A percentile compares a stretch with the other conserved stretches of the same genome.
These are phyloP conservation scores for Prototheca wickerhamii DNA, from an alignment of 163 green algal genomes.

Conservation along the genomic window DNA sequence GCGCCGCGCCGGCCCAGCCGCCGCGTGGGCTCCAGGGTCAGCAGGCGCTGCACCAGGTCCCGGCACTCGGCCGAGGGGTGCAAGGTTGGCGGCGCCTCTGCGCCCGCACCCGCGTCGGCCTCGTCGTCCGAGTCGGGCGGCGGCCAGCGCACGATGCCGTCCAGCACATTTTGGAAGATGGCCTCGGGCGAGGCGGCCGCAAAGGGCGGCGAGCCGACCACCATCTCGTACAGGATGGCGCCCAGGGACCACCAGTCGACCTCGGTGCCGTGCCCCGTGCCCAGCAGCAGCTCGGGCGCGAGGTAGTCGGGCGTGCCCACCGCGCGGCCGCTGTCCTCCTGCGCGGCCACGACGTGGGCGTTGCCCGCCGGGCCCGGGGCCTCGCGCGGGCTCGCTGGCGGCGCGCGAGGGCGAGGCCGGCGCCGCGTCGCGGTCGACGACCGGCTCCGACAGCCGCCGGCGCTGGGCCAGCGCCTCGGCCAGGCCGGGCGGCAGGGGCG, in stretches of 20 bases:
- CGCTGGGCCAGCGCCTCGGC: background rate
- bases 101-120: background rate
- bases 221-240: slow-evolving; percentile 59
- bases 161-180: slow-evolving; percentile 93
- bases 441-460: background rate
- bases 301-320: slow-evolving; percentile 89
- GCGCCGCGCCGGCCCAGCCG: slow-evolving; percentile 64
- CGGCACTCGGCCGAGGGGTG: slow-evolving; percentile 43
- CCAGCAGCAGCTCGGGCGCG: slow-evolving; percentile 80
- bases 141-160: slow-evolving; percentile 20
- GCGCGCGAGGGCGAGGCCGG: background rate
- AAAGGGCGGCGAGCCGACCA: slow-evolving; percentile 67
- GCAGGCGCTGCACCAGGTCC: slow-evolving; percentile 75
- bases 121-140: background rate
- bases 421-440: background rate
- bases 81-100: background rate
- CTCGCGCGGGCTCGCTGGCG: background rate
- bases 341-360: slow-evolving; percentile 2
- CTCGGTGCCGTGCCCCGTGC: slow-evolving; percentile 64
- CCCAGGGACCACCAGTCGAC: slow-evolving; percentile 68
- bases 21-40: slow-evolving; percentile 40
- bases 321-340: slow-evolving; percentile 20
- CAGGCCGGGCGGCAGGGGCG: background rate
- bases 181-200: slow-evolving; percentile 71
- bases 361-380: no score